Evolutionary conservation across 2,329 filamentous ascomycete species (phyloP), one percentile per base, ranked within the genome.

Genomic region (Talaromyces marneffei): DNA sequence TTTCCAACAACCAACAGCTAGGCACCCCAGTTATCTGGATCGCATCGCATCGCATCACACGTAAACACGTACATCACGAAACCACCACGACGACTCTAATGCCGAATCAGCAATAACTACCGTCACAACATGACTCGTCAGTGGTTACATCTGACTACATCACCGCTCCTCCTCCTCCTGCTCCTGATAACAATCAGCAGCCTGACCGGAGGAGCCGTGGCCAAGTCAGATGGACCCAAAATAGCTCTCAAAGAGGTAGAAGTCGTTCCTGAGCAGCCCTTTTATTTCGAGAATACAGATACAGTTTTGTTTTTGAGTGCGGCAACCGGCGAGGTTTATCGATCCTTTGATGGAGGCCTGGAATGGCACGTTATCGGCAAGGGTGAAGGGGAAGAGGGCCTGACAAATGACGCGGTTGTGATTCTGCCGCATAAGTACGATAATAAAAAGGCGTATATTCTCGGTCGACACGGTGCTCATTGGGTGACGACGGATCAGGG

Each of bases 261-360:
- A 48, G 80, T 86, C 68, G 76, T 81, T 59, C 90, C 91, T 0
- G 72, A 78, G 59, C 86, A 87, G 72, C 79, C 97, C 66, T 89
- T 89, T 77, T 99, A 96, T 77, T 97, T 99, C 72, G 88, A 94
- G 70, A 90, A 93, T 74, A 92, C 90, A 66, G 88, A 96, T 73
- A 85, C 89, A 57, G 81, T 96, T 62, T 77, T 97, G 50, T 87
- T 91, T 71, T 86, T 88, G 68, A 89, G 96, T 72, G 71, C 79
- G 55, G 74, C 81, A 14, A 82, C 83, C 42, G 81, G 83, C 63
- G 85, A 85, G 64, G 81, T 96, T 57, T 92, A 87, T 75, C 87
- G 90, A 63, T 96, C 93, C 48, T 81, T 82, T 52, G 86, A 97
- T 77, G 92, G 90, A 40, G 95, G 94, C 66, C 84, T 84, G 67